Conservation (phyloP, 2,329 filamentous ascomycete genomes). For the Fusarium nematophilum region DNA sequence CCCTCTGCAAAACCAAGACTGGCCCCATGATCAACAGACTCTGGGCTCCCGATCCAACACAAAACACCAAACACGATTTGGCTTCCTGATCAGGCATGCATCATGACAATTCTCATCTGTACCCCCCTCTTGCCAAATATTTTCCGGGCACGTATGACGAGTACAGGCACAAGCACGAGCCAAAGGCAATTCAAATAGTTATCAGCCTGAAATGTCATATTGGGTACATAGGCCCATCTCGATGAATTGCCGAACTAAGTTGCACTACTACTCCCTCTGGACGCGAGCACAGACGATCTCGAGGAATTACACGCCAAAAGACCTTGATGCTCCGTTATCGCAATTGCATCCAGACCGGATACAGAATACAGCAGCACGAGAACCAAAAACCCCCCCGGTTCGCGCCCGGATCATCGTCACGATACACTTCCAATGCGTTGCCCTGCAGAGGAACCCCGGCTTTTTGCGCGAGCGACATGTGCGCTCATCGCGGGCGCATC, state of each 20-base stretch:
- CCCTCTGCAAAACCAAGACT: slow-evolving; percentile 21
- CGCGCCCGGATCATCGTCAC: slow-evolving; percentile 16
- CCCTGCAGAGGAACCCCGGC: slow-evolving; percentile 31
- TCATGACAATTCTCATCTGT: slow-evolving; percentile 12
- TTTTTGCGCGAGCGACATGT: slow-evolving; percentile 23
- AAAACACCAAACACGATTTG: neutral
- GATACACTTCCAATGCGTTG: neutral
- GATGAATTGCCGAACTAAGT: slow-evolving; percentile 30
- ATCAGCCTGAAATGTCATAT: neutral
- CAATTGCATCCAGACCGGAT: slow-evolving; percentile 10
- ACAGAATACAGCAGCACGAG: slow-evolving; percentile 19
- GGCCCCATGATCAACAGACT: slow-evolving; percentile 38
- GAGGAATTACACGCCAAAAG: slow-evolving; percentile 11
- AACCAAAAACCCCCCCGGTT: slow-evolving; percentile 10
- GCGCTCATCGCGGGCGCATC: slow-evolving; percentile 21
- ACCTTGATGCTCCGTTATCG: slow-evolving; percentile 28
- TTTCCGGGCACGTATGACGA: slow-evolving; percentile 17
- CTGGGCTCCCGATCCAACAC: slow-evolving; percentile 16
- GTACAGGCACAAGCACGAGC: slow-evolving; percentile 21
- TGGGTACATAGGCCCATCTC: slow-evolving; percentile 26
- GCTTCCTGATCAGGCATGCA: slow-evolving; percentile 13
- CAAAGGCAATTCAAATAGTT: slow-evolving; percentile 18
- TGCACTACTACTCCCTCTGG: slow-evolving; percentile 11
- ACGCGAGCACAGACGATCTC: slow-evolving; percentile 25
- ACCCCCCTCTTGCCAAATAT: neutral